A percentile compares a stretch with the other conserved stretches of the same genome.
Conservation (phyloP, 1,284 basidiomycete species). For the Thecaphora thlaspeos region DNA sequence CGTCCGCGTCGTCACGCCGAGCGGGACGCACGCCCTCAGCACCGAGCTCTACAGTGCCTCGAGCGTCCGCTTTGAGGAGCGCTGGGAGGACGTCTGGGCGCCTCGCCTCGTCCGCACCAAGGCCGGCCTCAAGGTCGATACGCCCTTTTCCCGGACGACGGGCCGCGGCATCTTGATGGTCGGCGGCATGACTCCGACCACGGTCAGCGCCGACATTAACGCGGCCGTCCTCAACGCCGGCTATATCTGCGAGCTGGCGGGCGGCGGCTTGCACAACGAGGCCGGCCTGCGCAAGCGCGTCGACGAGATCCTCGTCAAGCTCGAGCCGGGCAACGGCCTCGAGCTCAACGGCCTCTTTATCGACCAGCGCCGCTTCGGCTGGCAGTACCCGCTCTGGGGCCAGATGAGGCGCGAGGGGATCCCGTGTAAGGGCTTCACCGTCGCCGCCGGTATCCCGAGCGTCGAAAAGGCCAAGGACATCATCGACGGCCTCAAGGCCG, state of each 20-base stretch:
- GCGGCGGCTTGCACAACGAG: constrained; percentile 94
- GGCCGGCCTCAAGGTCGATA: constrained; percentile 67
- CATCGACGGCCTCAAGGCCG: constrained; percentile 73
- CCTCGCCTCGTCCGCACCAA: constrained; percentile 80
- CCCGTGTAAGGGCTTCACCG: constrained; percentile 95
- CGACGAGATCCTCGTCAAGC: constrained; percentile 37
- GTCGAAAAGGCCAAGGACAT: constrained; percentile 93
- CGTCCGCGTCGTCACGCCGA: constrained; percentile 66
- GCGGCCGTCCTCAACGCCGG: constrained; percentile 84
- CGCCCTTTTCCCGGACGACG: constrained; percentile 88
- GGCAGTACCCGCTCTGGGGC: constrained; percentile 96
- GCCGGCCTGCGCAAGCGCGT: constrained; percentile 84
- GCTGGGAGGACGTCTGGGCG: constrained; percentile 86
- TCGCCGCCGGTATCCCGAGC: constrained; percentile 90
- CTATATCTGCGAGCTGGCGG: constrained; percentile 93
- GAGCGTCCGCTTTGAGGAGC: constrained; percentile 73
- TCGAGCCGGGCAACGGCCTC: constrained; percentile 62
- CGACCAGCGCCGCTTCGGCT: constrained; percentile 90
- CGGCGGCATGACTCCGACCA: constrained; percentile 74
- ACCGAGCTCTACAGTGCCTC: constrained; percentile 65
- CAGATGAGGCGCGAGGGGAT: constrained; percentile 93
- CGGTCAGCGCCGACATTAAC: constrained; percentile 51
- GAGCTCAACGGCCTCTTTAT: constrained; percentile 96
- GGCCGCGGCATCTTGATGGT: constrained; percentile 98
- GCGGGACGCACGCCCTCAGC: constrained; percentile 43